These are phyloP conservation scores for Saturnispora zaruensis DNA, from an alignment of 805 yeast genomes.

Conservation along the genomic window DNA sequence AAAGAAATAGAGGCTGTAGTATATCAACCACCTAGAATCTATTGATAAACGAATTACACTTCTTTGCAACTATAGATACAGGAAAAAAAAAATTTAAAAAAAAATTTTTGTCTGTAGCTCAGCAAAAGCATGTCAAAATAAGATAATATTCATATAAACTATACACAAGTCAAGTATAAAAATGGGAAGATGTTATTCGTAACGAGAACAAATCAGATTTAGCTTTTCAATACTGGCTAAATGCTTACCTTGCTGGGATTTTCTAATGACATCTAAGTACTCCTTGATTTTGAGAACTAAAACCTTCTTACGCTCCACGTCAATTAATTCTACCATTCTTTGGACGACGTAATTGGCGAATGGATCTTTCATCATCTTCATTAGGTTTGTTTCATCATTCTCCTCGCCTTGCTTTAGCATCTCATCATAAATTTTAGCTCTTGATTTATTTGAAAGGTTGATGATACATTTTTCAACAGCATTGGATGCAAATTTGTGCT, in stretches of 20 bases:
- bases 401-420: slow-evolving; percentile 52
- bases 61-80: neutral
- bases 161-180: neutral
- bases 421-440: slow-evolving; percentile 53
- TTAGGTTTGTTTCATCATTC: slow-evolving; percentile 61
- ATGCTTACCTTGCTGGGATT: slow-evolving; percentile 70
- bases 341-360: slow-evolving; percentile 97
- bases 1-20: neutral
- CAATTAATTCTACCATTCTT: slow-evolving; percentile 77
- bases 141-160: neutral
- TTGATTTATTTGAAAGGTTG: slow-evolving; percentile 56
- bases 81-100: too few relatives aligned
- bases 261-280: slow-evolving; percentile 65
- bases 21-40: neutral
- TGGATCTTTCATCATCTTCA: slow-evolving; percentile 94
- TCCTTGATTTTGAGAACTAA: slow-evolving; percentile 72
- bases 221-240: slow-evolving; percentile 74
- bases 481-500: slow-evolving; percentile 95
- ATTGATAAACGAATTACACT: neutral
- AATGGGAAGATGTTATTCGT: slow-evolving; percentile 10
- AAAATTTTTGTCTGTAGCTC: too few relatives aligned
- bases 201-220: slow-evolving; percentile 45
- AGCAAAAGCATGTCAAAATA: neutral
- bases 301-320: slow-evolving; percentile 56
- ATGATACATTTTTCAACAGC: slow-evolving; percentile 92